Conservation (phyloP, 345 rosid species). For the Arabidopsis thaliana region TAIR10.1 NC_003074.8:4198501-4199000, state of each 20-base stretch:
- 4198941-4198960: constrained; percentile 91
- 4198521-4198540: constrained; percentile 77
- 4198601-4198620: background rate
- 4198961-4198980: constrained; percentile 90
- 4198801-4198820: constrained; percentile 1
- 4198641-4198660: constrained; percentile 62
- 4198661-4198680: constrained; percentile 78
- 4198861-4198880: constrained; percentile 96
- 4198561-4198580: background rate
- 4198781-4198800: background rate
- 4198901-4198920: constrained; percentile 84
- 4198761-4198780: background rate
- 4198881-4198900: constrained; percentile 85
- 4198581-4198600: background rate
- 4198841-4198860: constrained; percentile 83
- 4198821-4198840: constrained; percentile 56
- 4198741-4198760: constrained; percentile 38
- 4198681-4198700: constrained; percentile 91
- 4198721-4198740: constrained; percentile 65
- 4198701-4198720: constrained; percentile 65
- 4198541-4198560: constrained; percentile 79
- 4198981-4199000: constrained; percentile 80
- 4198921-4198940: constrained; percentile 86
- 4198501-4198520: constrained; percentile 65
- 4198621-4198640: constrained; percentile 13